These are phyloP conservation scores for Hyphochytrium catenoides DNA, from an alignment of 352 stramenopile species.

Conservation along the genomic window DNA sequence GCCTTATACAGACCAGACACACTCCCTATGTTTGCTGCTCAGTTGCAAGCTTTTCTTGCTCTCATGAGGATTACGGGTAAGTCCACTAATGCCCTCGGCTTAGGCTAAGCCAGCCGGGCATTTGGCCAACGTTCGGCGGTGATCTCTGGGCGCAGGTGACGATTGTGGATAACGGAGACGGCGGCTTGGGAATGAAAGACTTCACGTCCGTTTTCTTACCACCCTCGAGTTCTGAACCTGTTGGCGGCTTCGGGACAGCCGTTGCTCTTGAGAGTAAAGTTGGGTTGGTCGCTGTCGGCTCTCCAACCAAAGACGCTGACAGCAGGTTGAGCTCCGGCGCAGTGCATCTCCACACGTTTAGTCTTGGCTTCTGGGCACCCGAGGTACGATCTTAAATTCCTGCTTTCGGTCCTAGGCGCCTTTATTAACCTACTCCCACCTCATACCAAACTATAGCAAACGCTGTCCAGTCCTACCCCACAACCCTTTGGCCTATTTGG, in stretches of 20 bases:
- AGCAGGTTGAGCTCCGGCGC: slow-evolving; percentile 20
- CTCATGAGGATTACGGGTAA: too few relatives aligned
- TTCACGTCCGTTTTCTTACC: slow-evolving; percentile 31
- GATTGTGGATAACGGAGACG: slow-evolving; percentile 74
- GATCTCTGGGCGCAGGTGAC: slow-evolving; percentile 55
- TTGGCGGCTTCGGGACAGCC: slow-evolving; percentile 20
- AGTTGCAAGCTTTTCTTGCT: too few relatives aligned
- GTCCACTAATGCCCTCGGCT: too few relatives aligned
- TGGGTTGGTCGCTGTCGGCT: slow-evolving; percentile 36
- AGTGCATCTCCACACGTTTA: slow-evolving; percentile 33
- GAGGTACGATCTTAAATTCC: too few relatives aligned
- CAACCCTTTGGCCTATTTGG: too few relatives aligned
- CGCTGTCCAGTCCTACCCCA: too few relatives aligned
- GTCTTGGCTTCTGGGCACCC: slow-evolving; percentile 39
- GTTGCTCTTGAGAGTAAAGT: slow-evolving; percentile 31
- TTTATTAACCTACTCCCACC: too few relatives aligned
- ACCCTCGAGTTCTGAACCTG: slow-evolving; percentile 11
- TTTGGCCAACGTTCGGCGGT: slow-evolving; percentile 67
- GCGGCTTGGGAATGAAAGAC: slow-evolving; percentile 36
- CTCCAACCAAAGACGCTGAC: slow-evolving; percentile 16
- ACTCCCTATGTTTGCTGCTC: too few relatives aligned
- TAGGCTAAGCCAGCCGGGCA: slow-evolving; percentile 64
- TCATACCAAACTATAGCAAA: too few relatives aligned
- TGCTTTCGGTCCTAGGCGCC: too few relatives aligned
- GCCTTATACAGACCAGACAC: too few relatives aligned